Evolutionary conservation across 768 basidiomycete species (phyloP).

Genomic region (Omphalotus guepiniiformis): DNA sequence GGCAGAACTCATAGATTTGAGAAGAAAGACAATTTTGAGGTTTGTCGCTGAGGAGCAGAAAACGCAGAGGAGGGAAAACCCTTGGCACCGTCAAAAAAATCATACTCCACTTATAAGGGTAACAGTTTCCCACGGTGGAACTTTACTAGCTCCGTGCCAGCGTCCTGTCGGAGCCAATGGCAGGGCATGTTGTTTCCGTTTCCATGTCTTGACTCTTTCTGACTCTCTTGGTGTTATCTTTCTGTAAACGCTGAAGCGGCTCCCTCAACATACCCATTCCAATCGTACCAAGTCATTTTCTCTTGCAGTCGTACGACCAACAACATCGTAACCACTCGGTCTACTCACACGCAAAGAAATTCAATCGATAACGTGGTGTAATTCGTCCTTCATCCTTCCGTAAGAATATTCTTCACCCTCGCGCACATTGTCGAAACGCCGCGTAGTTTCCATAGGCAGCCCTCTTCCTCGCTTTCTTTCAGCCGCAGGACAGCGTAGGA

Average conservation of each 20-base stretch:
- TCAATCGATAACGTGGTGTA: background rate
- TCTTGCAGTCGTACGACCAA: background rate
- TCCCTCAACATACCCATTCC: too few relatives aligned
- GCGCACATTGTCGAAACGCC: conserved; percentile 43
- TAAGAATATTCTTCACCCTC: conserved; percentile 40
- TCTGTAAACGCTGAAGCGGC: too few relatives aligned
- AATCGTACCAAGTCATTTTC: background rate
- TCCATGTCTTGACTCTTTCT: too few relatives aligned
- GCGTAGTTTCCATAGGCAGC: conserved; percentile 69
- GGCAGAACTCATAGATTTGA: conserved; percentile 53
- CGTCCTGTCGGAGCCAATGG: too few relatives aligned
- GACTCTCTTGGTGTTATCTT: too few relatives aligned
- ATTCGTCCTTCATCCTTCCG: conserved; percentile 10
- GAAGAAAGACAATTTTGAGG: conserved; percentile 16
- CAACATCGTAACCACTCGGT: too few relatives aligned
- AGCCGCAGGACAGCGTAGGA: conserved; percentile 45
- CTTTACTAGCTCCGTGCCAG: too few relatives aligned
- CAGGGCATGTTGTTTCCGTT: too few relatives aligned
- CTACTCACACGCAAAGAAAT: background rate
- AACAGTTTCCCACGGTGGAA: conserved; percentile 14
- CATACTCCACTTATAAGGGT: conserved; percentile 1
- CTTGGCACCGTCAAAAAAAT: conserved; percentile 11
- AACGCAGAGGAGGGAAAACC: conserved; percentile 5
- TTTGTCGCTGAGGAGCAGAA: conserved; percentile 9
- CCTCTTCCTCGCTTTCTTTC: conserved; percentile 60